phyloP scores from a whole-genome alignment of 2,329 filamentous ascomycete species.

The Aureobasidium sp. region DNA sequence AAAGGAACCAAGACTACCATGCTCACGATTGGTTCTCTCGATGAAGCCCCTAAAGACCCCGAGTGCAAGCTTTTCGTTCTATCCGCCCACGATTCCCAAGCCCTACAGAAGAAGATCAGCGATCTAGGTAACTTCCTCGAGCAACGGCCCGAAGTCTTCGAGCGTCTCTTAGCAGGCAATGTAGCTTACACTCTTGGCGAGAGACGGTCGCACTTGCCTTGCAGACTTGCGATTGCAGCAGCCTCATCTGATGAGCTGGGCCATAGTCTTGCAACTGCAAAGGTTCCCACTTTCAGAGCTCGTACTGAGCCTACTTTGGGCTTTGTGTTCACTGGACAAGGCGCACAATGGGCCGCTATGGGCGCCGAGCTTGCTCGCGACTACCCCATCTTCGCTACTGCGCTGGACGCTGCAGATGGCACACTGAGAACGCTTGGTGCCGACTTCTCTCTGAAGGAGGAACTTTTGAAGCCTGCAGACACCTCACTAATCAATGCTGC shows the following conservation, averaged over 20 bases:
- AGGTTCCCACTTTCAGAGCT: constrained; percentile 1
- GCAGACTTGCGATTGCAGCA: neutral
- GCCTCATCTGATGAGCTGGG: neutral
- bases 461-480: neutral
- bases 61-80: neutral
- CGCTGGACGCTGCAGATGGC: neutral
- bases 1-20: neutral
- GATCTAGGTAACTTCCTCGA: constrained; percentile 1
- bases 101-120: constrained; percentile 1
- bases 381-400: neutral
- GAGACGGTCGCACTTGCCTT: neutral
- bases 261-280: neutral
- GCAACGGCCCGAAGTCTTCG: constrained; percentile 1
- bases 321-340: constrained; percentile 28
- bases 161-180: neutral
- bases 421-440: neutral
- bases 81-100: neutral
- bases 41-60: neutral
- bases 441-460: neutral
- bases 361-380: constrained; percentile 15
- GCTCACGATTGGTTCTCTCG: neutral
- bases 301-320: neutral
- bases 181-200: constrained; percentile 2
- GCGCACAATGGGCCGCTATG: constrained; percentile 26
- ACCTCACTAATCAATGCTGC: constrained; percentile 1